Conservation (phyloP, 1,139 yeast species). For the Eremothecium cymbalariae region DNA sequence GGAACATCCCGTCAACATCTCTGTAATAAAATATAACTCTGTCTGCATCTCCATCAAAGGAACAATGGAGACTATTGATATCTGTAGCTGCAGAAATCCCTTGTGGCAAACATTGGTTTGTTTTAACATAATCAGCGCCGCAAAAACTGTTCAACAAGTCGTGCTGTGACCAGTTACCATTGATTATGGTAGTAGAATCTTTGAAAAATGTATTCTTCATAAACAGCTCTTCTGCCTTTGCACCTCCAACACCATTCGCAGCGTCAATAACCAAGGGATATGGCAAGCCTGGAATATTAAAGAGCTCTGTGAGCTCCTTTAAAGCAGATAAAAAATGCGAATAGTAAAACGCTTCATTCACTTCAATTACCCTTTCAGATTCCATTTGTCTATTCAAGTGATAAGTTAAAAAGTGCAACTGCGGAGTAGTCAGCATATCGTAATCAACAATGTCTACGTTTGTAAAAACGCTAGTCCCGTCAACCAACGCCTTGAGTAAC, state of each 20-base stretch:
- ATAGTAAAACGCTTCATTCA: slow-evolving; percentile 66
- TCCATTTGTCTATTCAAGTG: slow-evolving; percentile 42
- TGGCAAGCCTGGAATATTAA: slow-evolving; percentile 34
- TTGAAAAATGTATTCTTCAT: slow-evolving; percentile 37
- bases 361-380: slow-evolving; percentile 45
- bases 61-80: slow-evolving; percentile 51
- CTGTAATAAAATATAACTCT: slow-evolving; percentile 79
- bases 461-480: slow-evolving; percentile 49
- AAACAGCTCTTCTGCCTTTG: slow-evolving; percentile 50
- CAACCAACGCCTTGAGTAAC: slow-evolving; percentile 54
- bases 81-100: slow-evolving; percentile 39
- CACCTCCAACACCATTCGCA: slow-evolving; percentile 96
- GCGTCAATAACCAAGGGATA: slow-evolving; percentile 62
- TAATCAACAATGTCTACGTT: slow-evolving; percentile 43
- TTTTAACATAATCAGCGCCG: slow-evolving; percentile 95
- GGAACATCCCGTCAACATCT: slow-evolving; percentile 43
- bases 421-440: slow-evolving; percentile 85
- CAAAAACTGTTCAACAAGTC: slow-evolving; percentile 61
- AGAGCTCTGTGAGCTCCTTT: slow-evolving; percentile 35
- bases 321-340: slow-evolving; percentile 48
- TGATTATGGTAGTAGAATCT: slow-evolving; percentile 45
- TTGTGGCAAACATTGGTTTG: slow-evolving; percentile 70
- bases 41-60: slow-evolving; percentile 98
- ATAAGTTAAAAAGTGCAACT: slow-evolving; percentile 80
- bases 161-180: slow-evolving; percentile 51